These are phyloP conservation scores for Lecanosticta acicola DNA, from an alignment of 2,329 filamentous ascomycete genomes.

Conservation along the genomic window DNA sequence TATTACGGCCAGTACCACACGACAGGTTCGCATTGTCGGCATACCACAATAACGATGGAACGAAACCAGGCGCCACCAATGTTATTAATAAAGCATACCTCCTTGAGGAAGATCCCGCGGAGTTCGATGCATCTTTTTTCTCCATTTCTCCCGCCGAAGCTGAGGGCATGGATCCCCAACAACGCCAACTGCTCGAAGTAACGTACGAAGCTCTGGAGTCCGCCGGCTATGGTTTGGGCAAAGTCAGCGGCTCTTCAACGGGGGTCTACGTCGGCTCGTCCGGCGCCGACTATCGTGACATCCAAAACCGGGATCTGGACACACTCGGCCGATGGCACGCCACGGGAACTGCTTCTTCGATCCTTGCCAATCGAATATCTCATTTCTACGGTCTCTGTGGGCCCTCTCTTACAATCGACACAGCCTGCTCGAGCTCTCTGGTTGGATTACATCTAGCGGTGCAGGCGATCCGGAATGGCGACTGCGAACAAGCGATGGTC, in stretches of 20 bases:
- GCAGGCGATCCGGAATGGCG: conserved; percentile 22
- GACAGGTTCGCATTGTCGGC: conserved; percentile 19
- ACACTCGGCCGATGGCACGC: conserved; percentile 11
- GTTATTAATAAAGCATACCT: conserved; percentile 7
- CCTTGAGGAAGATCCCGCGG: conserved; percentile 11
- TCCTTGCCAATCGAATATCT: conserved; percentile 16
- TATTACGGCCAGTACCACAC: conserved; percentile 10
- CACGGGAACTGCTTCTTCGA: conserved; percentile 9
- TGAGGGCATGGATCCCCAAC: conserved; percentile 21
- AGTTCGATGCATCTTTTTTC: conserved; percentile 21
- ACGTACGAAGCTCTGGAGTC: conserved; percentile 5
- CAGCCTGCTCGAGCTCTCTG: conserved; percentile 43
- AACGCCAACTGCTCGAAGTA: conserved; percentile 16
- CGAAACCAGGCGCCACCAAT: conserved; percentile 4
- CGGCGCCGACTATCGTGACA: conserved; percentile 19
- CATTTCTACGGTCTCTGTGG: conserved; percentile 35
- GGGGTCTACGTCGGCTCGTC: conserved; percentile 17
- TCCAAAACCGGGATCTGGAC: conserved; percentile 14
- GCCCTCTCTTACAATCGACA: conserved; percentile 39
- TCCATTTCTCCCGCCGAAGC: conserved; percentile 13
- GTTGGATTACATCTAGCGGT: conserved; percentile 33
- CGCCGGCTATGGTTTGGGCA: background rate
- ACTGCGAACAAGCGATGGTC: conserved; percentile 18
- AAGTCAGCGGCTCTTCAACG: conserved; percentile 6
- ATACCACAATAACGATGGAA: conserved; percentile 1